phyloP scores from a whole-genome alignment of 2,329 filamentous ascomycete genomes.

The Diaporthe caulivora region DNA sequence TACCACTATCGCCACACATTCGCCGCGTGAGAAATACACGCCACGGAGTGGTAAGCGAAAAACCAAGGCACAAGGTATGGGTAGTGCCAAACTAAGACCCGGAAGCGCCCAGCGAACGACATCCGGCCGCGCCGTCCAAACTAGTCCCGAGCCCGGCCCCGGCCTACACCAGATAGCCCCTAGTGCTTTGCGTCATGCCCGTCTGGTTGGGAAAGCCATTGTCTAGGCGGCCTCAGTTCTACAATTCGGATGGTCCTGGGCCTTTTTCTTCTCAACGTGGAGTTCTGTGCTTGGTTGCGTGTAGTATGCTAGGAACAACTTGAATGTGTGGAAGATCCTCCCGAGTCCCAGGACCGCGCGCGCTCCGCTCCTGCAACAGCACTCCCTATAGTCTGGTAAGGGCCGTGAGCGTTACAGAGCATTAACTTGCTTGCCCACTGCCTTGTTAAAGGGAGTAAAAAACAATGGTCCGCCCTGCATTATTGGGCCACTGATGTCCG shows the following conservation, averaged over 20 bases:
- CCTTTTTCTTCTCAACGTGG: not conserved
- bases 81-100: not conserved
- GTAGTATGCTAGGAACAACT: not conserved
- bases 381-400: not conserved
- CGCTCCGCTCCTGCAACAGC: not conserved
- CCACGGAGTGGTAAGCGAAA: not conserved
- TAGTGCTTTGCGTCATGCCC: conserved; percentile 15
- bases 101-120: not conserved
- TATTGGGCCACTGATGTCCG: not conserved
- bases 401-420: not conserved
- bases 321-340: not conserved
- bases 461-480: not conserved
- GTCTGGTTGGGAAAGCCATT: not conserved
- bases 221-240: not conserved
- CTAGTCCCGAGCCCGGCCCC: conserved; percentile 18
- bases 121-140: not conserved
- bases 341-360: not conserved
- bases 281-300: not conserved
- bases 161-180: not conserved
- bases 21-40: not conserved
- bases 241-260: not conserved
- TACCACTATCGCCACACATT: not conserved
- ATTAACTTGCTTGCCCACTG: not conserved
- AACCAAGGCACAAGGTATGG: not conserved
- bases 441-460: not conserved